Percentiles rank a stretch among this genome's conserved stretches.
Conservation (phyloP, 352 stramenopile species). For the Phytophthora citrophthora region DNA sequence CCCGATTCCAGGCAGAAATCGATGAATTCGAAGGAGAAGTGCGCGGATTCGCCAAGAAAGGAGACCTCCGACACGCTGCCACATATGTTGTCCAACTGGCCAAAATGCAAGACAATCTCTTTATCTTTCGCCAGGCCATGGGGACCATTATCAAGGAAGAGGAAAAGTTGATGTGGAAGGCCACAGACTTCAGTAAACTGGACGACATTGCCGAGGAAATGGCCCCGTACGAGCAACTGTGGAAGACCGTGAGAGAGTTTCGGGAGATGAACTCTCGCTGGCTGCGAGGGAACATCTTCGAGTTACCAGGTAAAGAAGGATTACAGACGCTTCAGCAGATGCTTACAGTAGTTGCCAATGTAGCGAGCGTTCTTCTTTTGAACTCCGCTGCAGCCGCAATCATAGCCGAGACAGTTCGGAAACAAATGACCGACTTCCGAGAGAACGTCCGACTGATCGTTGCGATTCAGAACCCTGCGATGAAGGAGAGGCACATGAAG, state of each 20-base stretch:
- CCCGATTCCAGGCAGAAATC: conserved; percentile 74
- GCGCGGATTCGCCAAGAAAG: conserved; percentile 75
- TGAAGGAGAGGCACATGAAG: conserved; percentile 72
- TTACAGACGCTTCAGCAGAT: conserved; percentile 59
- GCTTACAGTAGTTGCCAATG: conserved; percentile 53
- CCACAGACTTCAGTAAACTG: conserved; percentile 72
- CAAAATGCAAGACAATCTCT: conserved; percentile 76
- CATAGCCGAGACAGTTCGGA: conserved; percentile 76
- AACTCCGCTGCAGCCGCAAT: conserved; percentile 65
- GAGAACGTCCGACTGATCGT: conserved; percentile 70
- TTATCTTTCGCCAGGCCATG: conserved; percentile 60
- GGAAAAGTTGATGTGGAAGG: conserved; percentile 69
- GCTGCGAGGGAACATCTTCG: conserved; percentile 72
- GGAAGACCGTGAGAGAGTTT: conserved; percentile 75
- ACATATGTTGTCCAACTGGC: conserved; percentile 79
- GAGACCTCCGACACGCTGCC: conserved; percentile 71
- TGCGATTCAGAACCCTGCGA: conserved; percentile 68
- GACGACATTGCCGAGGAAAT: conserved; percentile 80
- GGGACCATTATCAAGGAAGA: conserved; percentile 69
- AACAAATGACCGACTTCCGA: conserved; percentile 81
- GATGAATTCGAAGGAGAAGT: conserved; percentile 81
- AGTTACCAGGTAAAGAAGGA: conserved; percentile 64
- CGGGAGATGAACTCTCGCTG: conserved; percentile 72
- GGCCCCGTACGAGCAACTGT: conserved; percentile 79
- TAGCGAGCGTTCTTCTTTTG: conserved; percentile 62